Evolutionary conservation across 2,329 filamentous ascomycete species (phyloP), one percentile per base, ranked within the genome.

Genomic region (Colletotrichum sp.): DNA sequence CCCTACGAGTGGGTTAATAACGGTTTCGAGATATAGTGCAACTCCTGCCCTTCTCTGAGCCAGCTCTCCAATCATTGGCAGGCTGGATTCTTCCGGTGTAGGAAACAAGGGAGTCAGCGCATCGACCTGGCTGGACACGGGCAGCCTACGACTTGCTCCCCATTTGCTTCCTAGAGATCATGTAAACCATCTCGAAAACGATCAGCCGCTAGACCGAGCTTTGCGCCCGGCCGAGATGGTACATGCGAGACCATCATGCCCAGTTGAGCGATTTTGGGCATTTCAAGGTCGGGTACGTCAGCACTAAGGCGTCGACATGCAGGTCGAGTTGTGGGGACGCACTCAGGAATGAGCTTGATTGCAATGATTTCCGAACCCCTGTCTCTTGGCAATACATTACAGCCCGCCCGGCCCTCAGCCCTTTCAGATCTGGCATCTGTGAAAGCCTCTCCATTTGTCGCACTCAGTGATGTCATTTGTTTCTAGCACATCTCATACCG

Each of bases 361-460:
- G 38, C 1, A 48, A n/a, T n/a, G 38, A 12, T 12, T 48, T 0
- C 18, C 18, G 0, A 48, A 48, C 38, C 38, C 38, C 5, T 48
- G 38, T 2, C 9, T 48, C 18, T 48, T n/a, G 9, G 38, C 16
- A 5, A 48, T n/a, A n/a, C 18, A 2, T 5, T 3, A 0, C 0
- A 10, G 5, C 5, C 9, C 18, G 3, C 3, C 3, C 9, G n/a
- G 38, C 16, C 9, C 38, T 48, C 38, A n/a, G 38, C 38, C 2
- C 0, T 3, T 8, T 0, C 18, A 0, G 12, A n/a, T 43, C 0
- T 12, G 38, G 18, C 18, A n/a, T 18, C 1, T 43, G 9, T 4
- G 0, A n/a, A 4, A 4, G 4, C 8, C 1, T 43, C 18, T 9
- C 38, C 2, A n/a, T n/a, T 43, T n/a, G 8, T 12, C 9, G 38